Evolutionary conservation across 257 asterid species (phyloP).

Genomic region (Solanum tarapatanum): DNA sequence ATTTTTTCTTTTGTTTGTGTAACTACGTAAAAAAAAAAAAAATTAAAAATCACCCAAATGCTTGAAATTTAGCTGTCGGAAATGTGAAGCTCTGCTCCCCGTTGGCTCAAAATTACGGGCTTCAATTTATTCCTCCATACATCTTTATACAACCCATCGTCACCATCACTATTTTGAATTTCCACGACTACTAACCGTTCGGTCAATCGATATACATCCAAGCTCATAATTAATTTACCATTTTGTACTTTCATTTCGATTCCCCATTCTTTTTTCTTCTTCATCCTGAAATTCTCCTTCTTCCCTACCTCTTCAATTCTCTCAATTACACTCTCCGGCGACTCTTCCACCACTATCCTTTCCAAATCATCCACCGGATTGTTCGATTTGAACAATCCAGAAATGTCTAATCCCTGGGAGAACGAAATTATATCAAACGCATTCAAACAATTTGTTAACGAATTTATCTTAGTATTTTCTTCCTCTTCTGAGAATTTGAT

Average conservation of each 20-base stretch:
- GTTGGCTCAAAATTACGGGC: slow-evolving; percentile 29
- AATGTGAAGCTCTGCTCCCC: neutral
- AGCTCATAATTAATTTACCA: slow-evolving; percentile 30
- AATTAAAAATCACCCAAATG: neutral
- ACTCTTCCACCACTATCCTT: slow-evolving; percentile 36
- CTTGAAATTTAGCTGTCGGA: neutral
- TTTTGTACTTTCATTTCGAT: slow-evolving; percentile 30
- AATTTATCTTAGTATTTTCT: slow-evolving; percentile 7
- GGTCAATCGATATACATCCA: slow-evolving; percentile 43
- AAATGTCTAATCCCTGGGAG: slow-evolving; percentile 59
- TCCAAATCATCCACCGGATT: slow-evolving; percentile 28
- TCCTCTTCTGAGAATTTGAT: slow-evolving; percentile 13
- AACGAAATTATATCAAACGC: slow-evolving; percentile 79
- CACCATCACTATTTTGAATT: slow-evolving; percentile 36
- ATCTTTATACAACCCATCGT: slow-evolving; percentile 22
- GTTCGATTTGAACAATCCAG: slow-evolving; percentile 35
- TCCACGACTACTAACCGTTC: slow-evolving; percentile 42
- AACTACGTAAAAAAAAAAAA: neutral
- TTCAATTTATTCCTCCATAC: slow-evolving; percentile 42
- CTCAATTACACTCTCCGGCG: slow-evolving; percentile 50
- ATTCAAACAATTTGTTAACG: slow-evolving; percentile 12
- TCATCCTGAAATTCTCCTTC: slow-evolving; percentile 24
- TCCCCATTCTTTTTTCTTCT: slow-evolving; percentile 36
- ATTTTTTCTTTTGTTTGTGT: neutral
- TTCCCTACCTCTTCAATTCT: slow-evolving; percentile 38